These are phyloP conservation scores for Phlebiopsis flavidoalba DNA, from an alignment of 768 basidiomycete species.

Conservation along the genomic window DNA sequence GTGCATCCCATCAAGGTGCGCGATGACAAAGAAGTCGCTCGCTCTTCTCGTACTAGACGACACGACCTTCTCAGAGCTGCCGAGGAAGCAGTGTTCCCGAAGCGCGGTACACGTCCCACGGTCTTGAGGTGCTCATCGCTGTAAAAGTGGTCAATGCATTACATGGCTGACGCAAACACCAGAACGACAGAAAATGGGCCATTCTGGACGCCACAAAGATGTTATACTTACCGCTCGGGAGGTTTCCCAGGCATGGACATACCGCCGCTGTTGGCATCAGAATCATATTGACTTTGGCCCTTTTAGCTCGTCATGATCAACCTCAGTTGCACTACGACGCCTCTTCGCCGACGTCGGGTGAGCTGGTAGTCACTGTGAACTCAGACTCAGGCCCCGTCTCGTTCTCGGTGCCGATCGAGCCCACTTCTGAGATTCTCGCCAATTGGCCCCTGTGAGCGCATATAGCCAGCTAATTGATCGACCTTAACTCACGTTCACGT, in stretches of 20 bases:
- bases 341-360: constrained; percentile 39
- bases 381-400: constrained; percentile 48
- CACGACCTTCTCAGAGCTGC: constrained; percentile 50
- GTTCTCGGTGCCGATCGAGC: constrained; percentile 57
- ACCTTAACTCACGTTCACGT: not conserved
- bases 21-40: not conserved
- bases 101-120: constrained; percentile 53
- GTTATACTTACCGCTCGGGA: constrained; percentile 65
- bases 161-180: not conserved
- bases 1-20: constrained; percentile 63
- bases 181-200: constrained; percentile 74
- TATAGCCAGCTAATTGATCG: not conserved
- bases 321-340: constrained; percentile 44
- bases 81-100: constrained; percentile 56
- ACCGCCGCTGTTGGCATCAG: not conserved
- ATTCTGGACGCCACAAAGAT: constrained; percentile 53
- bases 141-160: not conserved
- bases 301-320: constrained; percentile 62
- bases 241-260: constrained; percentile 43
- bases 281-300: not conserved
- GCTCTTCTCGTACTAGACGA: not conserved
- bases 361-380: constrained; percentile 56
- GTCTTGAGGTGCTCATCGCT: constrained; percentile 50
- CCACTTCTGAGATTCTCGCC: constrained; percentile 40
- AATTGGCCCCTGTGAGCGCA: constrained; percentile 53